Base-by-base conservation (phyloP, 805 yeast species). In the Saccharomyces jurei region DNA sequence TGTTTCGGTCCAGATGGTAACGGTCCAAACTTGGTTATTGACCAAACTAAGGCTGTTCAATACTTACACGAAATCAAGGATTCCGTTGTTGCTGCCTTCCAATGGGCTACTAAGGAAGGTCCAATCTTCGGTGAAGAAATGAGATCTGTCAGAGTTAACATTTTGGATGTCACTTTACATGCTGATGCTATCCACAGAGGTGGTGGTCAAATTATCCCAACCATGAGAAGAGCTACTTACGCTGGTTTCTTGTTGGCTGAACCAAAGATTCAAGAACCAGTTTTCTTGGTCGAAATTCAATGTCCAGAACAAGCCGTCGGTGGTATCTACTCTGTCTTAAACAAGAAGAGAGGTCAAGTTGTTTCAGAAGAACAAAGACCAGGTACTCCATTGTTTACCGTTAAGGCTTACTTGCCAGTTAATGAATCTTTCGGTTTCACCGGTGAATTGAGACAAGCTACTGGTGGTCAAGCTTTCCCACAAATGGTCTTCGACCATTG, bases 381-480 rank as follows among this genome's bases (percentile, higher is more conserved):
- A 79, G 99, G 99, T 87, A 92, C 99, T 70, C 98, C 99, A 80
- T 84, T 94, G 83, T 94, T 94, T 86, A 90, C 96, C 72, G 95
- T 92, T 79, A 94, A 92, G 89, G 99, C 99, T 72, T 88, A 90
- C 96, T 84, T 92, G 81, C 99, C 99, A 77, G 97, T 92, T 70
- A 94, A 92, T 82, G 99, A 94, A 84, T 92, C 99, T 57, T 92
- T 94, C 87, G 99, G 99, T 87, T 92, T 92, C 96, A 87, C 96
- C 71, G 94, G 95, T 83, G 96, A 91, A 74, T 87, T 92, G 75
- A 89, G 99, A 85, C 97, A 92, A 82, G 97, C 98, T 75, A 92
- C 99, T 74, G 97, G 97, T 88, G 99, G 99, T 80, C 99, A 92
- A 85, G 99, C 99, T 78, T 92, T 92, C 99, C 99, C 99, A 81